A percentile compares a stretch with the other conserved stretches of the same genome.
Conservation (phyloP, 805 yeast genomes). For the Scheffersomyces coipomensis region DNA sequence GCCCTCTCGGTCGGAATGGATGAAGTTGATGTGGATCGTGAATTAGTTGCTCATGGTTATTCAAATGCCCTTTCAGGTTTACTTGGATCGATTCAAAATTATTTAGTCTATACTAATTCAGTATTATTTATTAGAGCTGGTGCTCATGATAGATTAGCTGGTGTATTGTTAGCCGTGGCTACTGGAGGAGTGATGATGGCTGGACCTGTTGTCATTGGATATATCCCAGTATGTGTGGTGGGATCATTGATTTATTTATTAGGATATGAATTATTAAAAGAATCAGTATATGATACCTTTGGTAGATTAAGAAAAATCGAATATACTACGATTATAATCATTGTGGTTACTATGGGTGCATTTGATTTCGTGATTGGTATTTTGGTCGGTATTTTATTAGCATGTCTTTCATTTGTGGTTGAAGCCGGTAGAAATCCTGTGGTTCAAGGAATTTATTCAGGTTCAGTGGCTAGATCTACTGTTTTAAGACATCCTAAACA, state of each 20-base stretch:
- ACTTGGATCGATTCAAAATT: conserved; percentile 88
- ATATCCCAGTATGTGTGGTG: conserved; percentile 93
- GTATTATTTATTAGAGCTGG: conserved; percentile 92
- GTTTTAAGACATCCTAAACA: conserved; percentile 90
- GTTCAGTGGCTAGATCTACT: conserved; percentile 86
- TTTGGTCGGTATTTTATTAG: conserved; percentile 83
- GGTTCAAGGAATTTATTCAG: conserved; percentile 78
- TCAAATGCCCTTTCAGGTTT: conserved; percentile 84
- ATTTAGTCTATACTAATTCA: conserved; percentile 91
- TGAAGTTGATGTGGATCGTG: conserved; percentile 86
- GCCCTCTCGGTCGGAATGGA: conserved; percentile 89
- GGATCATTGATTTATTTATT: conserved; percentile 87
- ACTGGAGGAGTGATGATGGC: conserved; percentile 78
- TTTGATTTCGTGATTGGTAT: conserved; percentile 95
- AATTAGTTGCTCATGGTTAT: conserved; percentile 90
- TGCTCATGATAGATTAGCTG: conserved; percentile 86
- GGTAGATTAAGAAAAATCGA: conserved; percentile 76
- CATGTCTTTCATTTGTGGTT: conserved; percentile 93
- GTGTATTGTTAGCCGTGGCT: conserved; percentile 81
- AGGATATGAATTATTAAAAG: conserved; percentile 87
- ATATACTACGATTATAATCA: conserved; percentile 77
- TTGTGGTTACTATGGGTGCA: conserved; percentile 93
- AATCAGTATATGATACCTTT: conserved; percentile 81
- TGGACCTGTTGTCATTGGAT: conserved; percentile 93
- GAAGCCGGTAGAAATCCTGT: conserved; percentile 86